A percentile compares a stretch with the other conserved stretches of the same genome.
Conservation (phyloP, 2,329 filamentous ascomycete species). For the Periconia sp. region DNA sequence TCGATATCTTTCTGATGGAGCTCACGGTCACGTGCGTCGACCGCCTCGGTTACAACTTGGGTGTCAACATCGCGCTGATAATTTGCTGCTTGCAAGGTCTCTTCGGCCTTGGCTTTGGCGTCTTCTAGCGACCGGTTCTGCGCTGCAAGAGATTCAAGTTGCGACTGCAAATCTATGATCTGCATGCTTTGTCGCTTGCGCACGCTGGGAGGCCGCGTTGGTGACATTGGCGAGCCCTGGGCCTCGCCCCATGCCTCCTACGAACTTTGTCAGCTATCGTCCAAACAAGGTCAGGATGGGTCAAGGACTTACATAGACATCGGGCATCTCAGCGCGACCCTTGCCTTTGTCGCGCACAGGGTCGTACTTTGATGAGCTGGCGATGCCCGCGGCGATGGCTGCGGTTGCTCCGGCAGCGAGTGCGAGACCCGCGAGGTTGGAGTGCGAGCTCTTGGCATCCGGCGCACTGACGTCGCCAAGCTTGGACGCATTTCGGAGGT, state of each 20-base stretch:
- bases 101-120: constrained; percentile 73
- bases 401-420: constrained; percentile 43
- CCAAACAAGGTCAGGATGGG: constrained; percentile 10
- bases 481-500: constrained; percentile 74
- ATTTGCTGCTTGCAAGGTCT: constrained; percentile 62
- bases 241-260: constrained; percentile 95
- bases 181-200: constrained; percentile 98
- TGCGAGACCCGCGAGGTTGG: constrained; percentile 38
- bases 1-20: constrained; percentile 85
- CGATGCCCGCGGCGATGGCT: constrained; percentile 51
- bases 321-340: constrained; percentile 79
- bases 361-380: constrained; percentile 66
- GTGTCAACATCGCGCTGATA: constrained; percentile 61
- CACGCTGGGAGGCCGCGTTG: constrained; percentile 92
- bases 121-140: constrained; percentile 84
- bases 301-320: constrained; percentile 81
- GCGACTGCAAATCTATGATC: constrained; percentile 83
- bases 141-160: constrained; percentile 80
- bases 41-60: constrained; percentile 55
- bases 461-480: constrained; percentile 56
- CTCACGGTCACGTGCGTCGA: constrained; percentile 70
- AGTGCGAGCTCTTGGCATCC: constrained; percentile 40
- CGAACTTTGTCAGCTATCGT: constrained; percentile 32
- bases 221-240: constrained; percentile 87
- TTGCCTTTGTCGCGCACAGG: constrained; percentile 88